Evolutionary conservation across 768 basidiomycete genomes (phyloP), one percentile per base, ranked within the genome.

Genomic region (Lanmaoa rubissima): DNA sequence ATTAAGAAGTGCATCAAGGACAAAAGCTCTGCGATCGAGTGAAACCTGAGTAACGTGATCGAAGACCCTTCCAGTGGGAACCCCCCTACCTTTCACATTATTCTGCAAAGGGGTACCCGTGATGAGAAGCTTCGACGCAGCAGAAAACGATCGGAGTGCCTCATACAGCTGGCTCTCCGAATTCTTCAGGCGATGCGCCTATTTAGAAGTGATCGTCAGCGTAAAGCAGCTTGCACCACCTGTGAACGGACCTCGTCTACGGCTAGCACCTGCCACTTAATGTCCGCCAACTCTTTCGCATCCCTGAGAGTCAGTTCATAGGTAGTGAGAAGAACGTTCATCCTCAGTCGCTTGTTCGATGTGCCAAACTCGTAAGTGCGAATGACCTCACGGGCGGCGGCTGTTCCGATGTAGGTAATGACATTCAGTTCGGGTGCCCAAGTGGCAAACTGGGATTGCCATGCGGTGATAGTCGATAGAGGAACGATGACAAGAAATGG

Each of bases 1-100:
- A 97, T 97, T 62, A 98, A 79, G 80, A 99, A 99, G 72, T 98
- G 97, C 96, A 98, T 98, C 72, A 98, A 76, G 10, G 97, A 93
- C 41, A 98, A 79, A 36, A 99, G 76, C 73, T 99, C 97, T 97
- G 67, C 8, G 52, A 45, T 51, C 51, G 48, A 40, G 51, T 36
- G 26, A 42, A 19, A 54, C 48, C 46, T 62, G 41, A 63, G 57
- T 41, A 50, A 62, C 26, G 28, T 35, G 41, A 36, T 24, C 19
- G 28, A 58, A 35, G 39, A n/a, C 21, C 46, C 49, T 28, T 38
- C 41, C 19, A 42, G 21, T 44, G 55, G 39, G 35, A 54, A 51
- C 31, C 66, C 78, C 43, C 78, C 43, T 64, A 94, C 95, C 95
- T 79, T 94, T 98, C 65, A 99, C 96, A 69, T 97, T 99, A 77